Base-by-base conservation (phyloP, 768 basidiomycete species). In the Tylopilus felleus region DNA sequence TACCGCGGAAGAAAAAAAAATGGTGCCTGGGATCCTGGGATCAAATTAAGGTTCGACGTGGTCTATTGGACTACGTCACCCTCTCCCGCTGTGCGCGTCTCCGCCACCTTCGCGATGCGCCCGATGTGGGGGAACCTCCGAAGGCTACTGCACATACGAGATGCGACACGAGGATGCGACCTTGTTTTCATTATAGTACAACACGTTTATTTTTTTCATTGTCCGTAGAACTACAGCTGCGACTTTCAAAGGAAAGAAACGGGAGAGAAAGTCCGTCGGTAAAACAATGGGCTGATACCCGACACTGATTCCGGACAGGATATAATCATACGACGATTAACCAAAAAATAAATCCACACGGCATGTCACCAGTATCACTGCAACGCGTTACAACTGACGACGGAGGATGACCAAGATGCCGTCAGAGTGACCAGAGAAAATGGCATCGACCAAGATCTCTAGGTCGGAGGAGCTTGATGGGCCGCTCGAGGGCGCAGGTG, bases 401-500 rank as follows among this genome's bases (percentile, higher is more conserved):
- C 90, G 81, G 13, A 92, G 71, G 59, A 92, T 88, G 57, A 90
- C 86, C 74, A 92, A 82, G 52, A 92, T 75, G 5, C 90, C 90
- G 64, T 92, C 90, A 27, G 90, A 91, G 65, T 91, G 90, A 5
- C 86, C 89, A 31, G 88, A 89, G 65, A 92, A 90, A 51, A 92
- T 90, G 2, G 88, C 86, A 62, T 91, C 90, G 13, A 91, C 87
- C 29, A 75, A 59, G 49, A 85, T 74, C 60, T 79, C 79, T 36
- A 65, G 51, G 49, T 52, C 57, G 8, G 43, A 29, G 8, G 57
- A 53, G 19, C 53, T 22, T 2, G 46, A 17, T 1, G 41, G 29
- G 2, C 28, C 33, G 38, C 38, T 5, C 8, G 62, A 39, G 16
- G 33, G 25, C 8, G 33, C 5, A 0, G 65, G 50, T 3, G 47